A percentile compares a stretch with the other conserved stretches of the same genome.
phyloP scores from a whole-genome alignment of 768 basidiomycete genomes.

The Sarcodon aspratus region DNA sequence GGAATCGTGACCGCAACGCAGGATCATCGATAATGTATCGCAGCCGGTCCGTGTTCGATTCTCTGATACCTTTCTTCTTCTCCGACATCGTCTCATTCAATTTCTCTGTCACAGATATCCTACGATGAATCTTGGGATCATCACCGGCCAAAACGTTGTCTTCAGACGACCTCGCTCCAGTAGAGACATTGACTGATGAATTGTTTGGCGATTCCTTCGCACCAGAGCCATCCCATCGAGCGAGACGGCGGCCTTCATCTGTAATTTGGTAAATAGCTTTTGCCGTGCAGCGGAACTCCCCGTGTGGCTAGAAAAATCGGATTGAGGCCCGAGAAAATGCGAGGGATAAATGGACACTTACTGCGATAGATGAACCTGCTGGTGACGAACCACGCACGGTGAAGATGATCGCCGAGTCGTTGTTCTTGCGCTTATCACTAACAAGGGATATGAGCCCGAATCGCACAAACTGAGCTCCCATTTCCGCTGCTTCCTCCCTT shows the following conservation, averaged over 20 bases:
- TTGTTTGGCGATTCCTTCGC: constrained; percentile 48
- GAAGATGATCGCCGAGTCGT: constrained; percentile 88
- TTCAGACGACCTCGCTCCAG: constrained; percentile 33
- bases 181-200: constrained; percentile 50
- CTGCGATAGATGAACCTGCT: constrained; percentile 64
- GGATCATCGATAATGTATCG: constrained; percentile 91
- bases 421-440: constrained; percentile 84
- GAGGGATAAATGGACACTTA: constrained; percentile 23
- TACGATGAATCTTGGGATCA: constrained; percentile 63
- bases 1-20: constrained; percentile 77
- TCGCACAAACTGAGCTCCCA: constrained; percentile 95
- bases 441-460: constrained; percentile 85
- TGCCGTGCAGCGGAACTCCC: constrained; percentile 93
- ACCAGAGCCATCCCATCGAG: constrained; percentile 65
- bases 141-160: constrained; percentile 24
- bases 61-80: constrained; percentile 46
- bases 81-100: constrained; percentile 48
- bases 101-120: constrained; percentile 69
- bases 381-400: constrained; percentile 76
- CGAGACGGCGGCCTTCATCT: constrained; percentile 77
- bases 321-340: constrained; percentile 2
- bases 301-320: constrained; percentile 53
- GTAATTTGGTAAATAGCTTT: constrained; percentile 94
- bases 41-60: constrained; percentile 87
- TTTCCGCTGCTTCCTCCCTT: constrained; percentile 92